Conservation (phyloP, 2,329 filamentous ascomycete genomes). For the Coniochaeta ligniaria region DNA sequence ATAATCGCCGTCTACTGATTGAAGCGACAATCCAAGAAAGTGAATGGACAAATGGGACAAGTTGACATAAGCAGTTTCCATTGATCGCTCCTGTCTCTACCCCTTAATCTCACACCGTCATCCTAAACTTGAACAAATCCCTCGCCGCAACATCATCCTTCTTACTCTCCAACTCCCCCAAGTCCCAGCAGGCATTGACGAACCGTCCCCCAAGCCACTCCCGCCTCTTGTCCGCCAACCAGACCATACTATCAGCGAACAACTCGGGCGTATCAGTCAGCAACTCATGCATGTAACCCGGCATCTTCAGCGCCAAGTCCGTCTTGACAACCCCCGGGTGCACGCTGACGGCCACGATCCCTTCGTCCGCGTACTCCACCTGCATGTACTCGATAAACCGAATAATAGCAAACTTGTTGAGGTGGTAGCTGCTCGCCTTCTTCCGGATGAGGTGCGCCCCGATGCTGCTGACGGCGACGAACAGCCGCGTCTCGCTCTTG, state of each 20-base stretch:
- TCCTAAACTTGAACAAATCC: conserved; percentile 3
- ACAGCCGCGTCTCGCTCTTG: neutral
- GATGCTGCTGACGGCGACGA: neutral
- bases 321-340: conserved; percentile 2
- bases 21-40: too few relatives aligned
- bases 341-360: neutral
- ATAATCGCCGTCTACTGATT: too few relatives aligned
- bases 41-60: too few relatives aligned
- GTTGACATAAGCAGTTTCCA: too few relatives aligned
- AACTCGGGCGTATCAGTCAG: conserved; percentile 1
- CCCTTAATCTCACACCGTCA: neutral
- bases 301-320: neutral
- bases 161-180: conserved; percentile 2
- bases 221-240: neutral
- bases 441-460: neutral
- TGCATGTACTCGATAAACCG: conserved; percentile 3
- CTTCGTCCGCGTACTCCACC: conserved; percentile 2
- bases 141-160: conserved; percentile 1
- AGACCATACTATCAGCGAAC: neutral
- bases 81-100: too few relatives aligned
- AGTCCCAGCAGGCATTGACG: conserved; percentile 1
- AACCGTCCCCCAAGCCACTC: conserved; percentile 3
- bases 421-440: neutral
- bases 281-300: neutral
- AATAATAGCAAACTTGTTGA: conserved; percentile 1